Conservation (phyloP, 2,329 filamentous ascomycete genomes). For the Pseudogymnoascus pannorum region DNA sequence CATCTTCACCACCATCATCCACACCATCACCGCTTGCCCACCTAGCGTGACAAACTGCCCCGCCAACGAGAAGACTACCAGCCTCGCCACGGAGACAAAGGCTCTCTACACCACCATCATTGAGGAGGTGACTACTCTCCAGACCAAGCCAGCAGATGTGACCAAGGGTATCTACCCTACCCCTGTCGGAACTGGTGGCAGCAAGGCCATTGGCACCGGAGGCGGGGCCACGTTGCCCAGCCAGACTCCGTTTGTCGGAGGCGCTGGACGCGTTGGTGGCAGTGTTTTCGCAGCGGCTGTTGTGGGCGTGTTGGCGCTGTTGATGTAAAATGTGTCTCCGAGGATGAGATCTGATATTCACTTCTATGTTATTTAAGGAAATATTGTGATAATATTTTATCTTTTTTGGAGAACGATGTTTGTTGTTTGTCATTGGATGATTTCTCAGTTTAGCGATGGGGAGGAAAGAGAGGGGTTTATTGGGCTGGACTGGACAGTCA, state of each 20-base stretch:
- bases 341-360: background rate
- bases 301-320: background rate
- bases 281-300: background rate
- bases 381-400: background rate
- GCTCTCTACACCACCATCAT: conserved; percentile 40
- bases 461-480: no score
- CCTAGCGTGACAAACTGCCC: conserved; percentile 34
- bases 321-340: background rate
- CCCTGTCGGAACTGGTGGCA: background rate
- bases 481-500: background rate
- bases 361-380: background rate
- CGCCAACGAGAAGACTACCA: conserved; percentile 17
- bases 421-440: background rate
- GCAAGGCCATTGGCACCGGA: background rate
- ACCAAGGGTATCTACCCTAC: background rate
- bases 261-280: background rate
- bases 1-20: conserved; percentile 13
- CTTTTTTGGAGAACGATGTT: background rate
- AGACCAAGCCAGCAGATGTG: background rate
- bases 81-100: conserved; percentile 33
- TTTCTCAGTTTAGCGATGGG: background rate
- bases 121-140: background rate
- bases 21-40: conserved; percentile 21
- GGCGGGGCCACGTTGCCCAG: background rate
- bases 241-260: background rate